These are phyloP conservation scores for Coelastrella sp. DNA, from an alignment of 139 green algal species.

Conservation along the genomic window DNA sequence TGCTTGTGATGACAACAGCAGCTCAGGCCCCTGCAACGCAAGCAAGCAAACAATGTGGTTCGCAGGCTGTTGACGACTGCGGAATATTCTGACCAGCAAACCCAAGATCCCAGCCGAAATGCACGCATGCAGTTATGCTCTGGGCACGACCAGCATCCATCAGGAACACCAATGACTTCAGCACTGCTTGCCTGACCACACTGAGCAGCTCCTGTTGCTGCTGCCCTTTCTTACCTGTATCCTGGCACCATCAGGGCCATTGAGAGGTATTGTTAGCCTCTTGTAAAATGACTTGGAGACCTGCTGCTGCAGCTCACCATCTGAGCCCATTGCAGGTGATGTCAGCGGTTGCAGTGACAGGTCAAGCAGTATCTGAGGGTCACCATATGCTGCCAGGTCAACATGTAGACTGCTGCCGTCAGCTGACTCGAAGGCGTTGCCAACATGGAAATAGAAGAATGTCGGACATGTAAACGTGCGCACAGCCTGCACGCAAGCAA, in stretches of 20 bases:
- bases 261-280: constrained; percentile 56
- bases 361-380: constrained; percentile 68
- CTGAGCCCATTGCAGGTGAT: neutral
- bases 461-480: constrained; percentile 37
- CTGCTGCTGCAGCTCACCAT: constrained; percentile 30
- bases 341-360: constrained; percentile 54
- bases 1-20: neutral
- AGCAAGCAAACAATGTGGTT: neutral
- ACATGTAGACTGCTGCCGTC: constrained; percentile 52
- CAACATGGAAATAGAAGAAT: constrained; percentile 85
- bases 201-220: no score
- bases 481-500: neutral
- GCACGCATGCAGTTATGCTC: no score
- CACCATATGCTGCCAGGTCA: constrained; percentile 76
- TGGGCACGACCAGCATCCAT: no score
- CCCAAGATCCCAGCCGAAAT: neutral
- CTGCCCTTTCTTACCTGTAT: neutral
- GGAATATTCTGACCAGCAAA: neutral
- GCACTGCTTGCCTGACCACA: no score
- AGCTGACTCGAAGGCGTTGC: constrained; percentile 73
- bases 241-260: neutral
- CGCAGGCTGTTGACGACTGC: neutral
- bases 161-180: no score
- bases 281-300: constrained; percentile 41
- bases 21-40: neutral